phyloP scores from a whole-genome alignment of 2,329 filamentous ascomycete genomes.

The Penicillium capsulatum region DNA sequence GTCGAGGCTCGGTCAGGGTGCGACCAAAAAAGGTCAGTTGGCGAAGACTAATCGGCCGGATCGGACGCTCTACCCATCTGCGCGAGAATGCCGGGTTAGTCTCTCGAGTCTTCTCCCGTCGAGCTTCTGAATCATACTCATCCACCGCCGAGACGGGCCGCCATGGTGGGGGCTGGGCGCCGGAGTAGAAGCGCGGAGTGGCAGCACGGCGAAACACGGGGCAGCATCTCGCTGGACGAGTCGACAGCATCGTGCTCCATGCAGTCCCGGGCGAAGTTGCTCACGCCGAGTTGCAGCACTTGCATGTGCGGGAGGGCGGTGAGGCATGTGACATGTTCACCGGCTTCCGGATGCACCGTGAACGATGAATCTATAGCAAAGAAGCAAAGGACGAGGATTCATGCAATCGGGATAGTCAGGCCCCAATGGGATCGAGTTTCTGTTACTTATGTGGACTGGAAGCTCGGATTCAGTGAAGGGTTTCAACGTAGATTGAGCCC shows the following conservation, averaged over 20 bases:
- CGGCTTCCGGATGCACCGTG: too few relatives aligned
- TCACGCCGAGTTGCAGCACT: slow-evolving; percentile 11
- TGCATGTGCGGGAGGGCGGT: slow-evolving; percentile 18
- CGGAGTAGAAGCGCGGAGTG: slow-evolving; percentile 27
- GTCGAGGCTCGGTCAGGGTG: slow-evolving; percentile 79
- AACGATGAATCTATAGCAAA: too few relatives aligned
- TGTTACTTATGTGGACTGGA: too few relatives aligned
- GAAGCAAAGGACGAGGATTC: too few relatives aligned
- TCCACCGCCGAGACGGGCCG: slow-evolving; percentile 56
- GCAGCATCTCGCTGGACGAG: slow-evolving; percentile 34
- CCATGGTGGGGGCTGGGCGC: slow-evolving; percentile 50
- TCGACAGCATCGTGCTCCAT: slow-evolving; percentile 37
- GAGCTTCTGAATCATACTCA: slow-evolving; percentile 45
- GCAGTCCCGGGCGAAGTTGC: slow-evolving; percentile 18
- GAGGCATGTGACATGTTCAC: slow-evolving; percentile 16
- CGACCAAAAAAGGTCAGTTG: slow-evolving; percentile 97
- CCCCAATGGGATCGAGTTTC: too few relatives aligned
- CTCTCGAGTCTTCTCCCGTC: background rate
- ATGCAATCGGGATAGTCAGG: too few relatives aligned
- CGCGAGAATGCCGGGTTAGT: slow-evolving; percentile 13
- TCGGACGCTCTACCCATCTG: slow-evolving; percentile 90
- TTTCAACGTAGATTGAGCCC: too few relatives aligned
- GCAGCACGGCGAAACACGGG: slow-evolving; percentile 22
- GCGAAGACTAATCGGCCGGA: slow-evolving; percentile 89
- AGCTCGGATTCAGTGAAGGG: too few relatives aligned